Conservation (phyloP, 2,329 filamentous ascomycete genomes). For the Aspergillus proliferans region DNA sequence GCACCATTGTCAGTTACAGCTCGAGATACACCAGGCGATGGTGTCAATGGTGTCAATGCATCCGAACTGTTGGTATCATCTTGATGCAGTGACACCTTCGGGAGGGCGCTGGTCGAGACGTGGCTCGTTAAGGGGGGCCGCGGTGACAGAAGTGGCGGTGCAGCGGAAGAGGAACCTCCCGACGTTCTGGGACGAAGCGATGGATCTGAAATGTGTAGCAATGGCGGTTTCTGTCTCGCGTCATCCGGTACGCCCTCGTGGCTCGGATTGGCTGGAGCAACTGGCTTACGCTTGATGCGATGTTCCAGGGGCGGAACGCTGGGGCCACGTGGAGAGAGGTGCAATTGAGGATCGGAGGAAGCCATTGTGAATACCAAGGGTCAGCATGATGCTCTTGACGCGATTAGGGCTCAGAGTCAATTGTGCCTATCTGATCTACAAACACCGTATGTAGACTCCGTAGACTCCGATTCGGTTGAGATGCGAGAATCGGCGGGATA, state of each 20-base stretch:
- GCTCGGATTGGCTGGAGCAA: not conserved
- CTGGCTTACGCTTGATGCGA: conserved; percentile 4
- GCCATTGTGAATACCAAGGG: too few relatives aligned
- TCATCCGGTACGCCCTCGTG: not conserved
- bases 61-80: not conserved
- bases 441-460: too few relatives aligned
- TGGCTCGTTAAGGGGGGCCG: not conserved
- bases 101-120: not conserved
- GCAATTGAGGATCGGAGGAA: too few relatives aligned
- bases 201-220: not conserved
- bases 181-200: not conserved
- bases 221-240: not conserved
- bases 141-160: not conserved
- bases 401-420: too few relatives aligned
- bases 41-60: not conserved
- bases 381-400: too few relatives aligned
- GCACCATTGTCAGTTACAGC: not conserved
- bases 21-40: not conserved
- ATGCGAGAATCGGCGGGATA: too few relatives aligned
- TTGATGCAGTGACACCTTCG: not conserved
- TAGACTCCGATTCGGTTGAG: too few relatives aligned
- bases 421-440: too few relatives aligned
- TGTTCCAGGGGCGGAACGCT: not conserved
- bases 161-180: not conserved
- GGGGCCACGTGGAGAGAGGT: too few relatives aligned